Evolutionary conservation across 148 eudicot species (phyloP).

Genomic region (Simmondsia chinensis): DNA sequence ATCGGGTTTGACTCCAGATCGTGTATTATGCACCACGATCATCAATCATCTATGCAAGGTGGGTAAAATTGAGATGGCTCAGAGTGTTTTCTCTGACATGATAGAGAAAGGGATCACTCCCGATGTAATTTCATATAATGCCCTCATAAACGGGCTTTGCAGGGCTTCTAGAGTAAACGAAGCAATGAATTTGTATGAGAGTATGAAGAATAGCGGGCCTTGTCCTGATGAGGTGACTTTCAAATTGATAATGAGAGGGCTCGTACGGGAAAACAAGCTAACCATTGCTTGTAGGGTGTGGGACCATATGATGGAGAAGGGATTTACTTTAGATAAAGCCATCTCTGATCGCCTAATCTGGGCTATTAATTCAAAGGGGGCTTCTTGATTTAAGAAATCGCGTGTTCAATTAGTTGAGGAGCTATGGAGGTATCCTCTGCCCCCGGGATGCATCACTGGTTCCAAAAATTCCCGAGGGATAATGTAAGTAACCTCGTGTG

Average conservation of each 20-base stretch:
- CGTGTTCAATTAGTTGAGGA: too few relatives aligned
- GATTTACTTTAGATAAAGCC: constrained; percentile 73
- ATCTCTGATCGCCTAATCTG: constrained; percentile 52
- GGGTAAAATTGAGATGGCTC: constrained; percentile 50
- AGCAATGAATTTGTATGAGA: constrained; percentile 59
- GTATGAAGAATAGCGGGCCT: constrained; percentile 53
- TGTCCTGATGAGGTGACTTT: constrained; percentile 76
- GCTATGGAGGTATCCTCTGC: too few relatives aligned
- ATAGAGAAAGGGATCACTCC: constrained; percentile 55
- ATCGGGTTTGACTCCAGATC: constrained; percentile 57
- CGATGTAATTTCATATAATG: constrained; percentile 72
- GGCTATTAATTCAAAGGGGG: constrained; percentile 34
- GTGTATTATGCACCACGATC: constrained; percentile 59
- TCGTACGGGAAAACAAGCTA: constrained; percentile 51
- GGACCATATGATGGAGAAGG: constrained; percentile 97
- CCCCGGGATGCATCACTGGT: too few relatives aligned
- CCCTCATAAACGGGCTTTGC: constrained; percentile 73
- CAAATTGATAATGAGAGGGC: constrained; percentile 59
- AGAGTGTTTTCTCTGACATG: constrained; percentile 54
- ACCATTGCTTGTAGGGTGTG: constrained; percentile 67
- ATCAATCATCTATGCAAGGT: constrained; percentile 63
- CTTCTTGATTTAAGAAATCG: too few relatives aligned
- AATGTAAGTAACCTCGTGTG: too few relatives aligned
- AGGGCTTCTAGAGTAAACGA: constrained; percentile 49
- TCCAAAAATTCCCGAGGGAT: too few relatives aligned